Conservation (phyloP, 2,329 filamentous ascomycete genomes). For the Colletotrichum sp. region DNA sequence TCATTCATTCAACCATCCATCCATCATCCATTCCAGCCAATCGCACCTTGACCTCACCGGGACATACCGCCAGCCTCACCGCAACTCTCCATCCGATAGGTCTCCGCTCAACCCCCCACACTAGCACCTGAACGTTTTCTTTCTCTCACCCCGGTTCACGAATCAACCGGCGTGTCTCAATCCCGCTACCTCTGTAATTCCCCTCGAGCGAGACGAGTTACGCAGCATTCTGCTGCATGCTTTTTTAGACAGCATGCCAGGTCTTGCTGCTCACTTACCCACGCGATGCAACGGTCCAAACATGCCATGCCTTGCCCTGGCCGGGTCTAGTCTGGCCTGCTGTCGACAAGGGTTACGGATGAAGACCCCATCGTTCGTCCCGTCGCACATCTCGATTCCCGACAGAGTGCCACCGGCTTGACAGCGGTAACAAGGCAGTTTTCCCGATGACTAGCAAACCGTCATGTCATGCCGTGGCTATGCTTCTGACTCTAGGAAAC, state of each 20-base stretch:
- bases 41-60: conserved; percentile 2
- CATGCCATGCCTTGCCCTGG: not conserved
- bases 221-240: not conserved
- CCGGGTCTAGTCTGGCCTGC: not conserved
- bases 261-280: not conserved
- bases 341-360: not conserved
- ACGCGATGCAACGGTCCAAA: conserved; percentile 6
- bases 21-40: conserved; percentile 3
- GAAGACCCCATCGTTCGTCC: not conserved
- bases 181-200: conserved; percentile 4
- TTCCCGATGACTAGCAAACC: not conserved
- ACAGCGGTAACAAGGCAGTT: not conserved
- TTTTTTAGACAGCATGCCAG: not conserved
- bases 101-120: conserved; percentile 18
- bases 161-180: conserved; percentile 4
- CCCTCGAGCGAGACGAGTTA: conserved; percentile 7
- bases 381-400: not conserved
- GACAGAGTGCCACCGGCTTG: not conserved
- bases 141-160: conserved; percentile 1
- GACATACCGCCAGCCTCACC: conserved; percentile 25
- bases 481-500: not conserved
- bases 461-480: not conserved
- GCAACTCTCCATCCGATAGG: conserved; percentile 24
- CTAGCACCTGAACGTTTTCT: conserved; percentile 10
- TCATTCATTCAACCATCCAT: not conserved